phyloP scores from a whole-genome alignment of 108 stramenopile species.

The Parmales sp. region DNA sequence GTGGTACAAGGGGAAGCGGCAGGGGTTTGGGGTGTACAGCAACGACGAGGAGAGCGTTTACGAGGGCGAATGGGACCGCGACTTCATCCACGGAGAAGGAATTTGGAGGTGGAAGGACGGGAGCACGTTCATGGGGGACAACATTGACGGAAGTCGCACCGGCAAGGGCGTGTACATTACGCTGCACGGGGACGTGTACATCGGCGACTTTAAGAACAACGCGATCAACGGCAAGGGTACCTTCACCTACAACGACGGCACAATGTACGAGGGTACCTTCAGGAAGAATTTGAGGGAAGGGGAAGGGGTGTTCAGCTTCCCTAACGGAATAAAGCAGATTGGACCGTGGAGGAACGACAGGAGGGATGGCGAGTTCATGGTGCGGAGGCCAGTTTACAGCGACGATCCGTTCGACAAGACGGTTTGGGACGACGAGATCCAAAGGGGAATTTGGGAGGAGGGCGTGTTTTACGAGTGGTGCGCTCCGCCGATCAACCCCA shows the following conservation, averaged over 20 bases:
- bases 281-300: constrained; percentile 15
- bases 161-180: constrained; percentile 50
- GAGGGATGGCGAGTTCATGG: constrained; percentile 22
- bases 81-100: constrained; percentile 15
- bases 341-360: constrained; percentile 14
- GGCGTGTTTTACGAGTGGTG: constrained; percentile 14
- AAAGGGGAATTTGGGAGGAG: constrained; percentile 7
- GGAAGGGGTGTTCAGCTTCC: constrained; percentile 14
- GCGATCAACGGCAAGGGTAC: constrained; percentile 61
- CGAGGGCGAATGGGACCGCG: constrained; percentile 14
- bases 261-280: constrained; percentile 37
- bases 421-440: constrained; percentile 11
- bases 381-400: constrained; percentile 12
- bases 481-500: constrained; percentile 14
- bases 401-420: constrained; percentile 6
- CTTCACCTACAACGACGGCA: constrained; percentile 56
- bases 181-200: constrained; percentile 55
- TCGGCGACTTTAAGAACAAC: constrained; percentile 57
- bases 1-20: constrained; percentile 10
- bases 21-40: constrained; percentile 14
- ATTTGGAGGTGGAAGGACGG: constrained; percentile 14
- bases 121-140: constrained; percentile 16
- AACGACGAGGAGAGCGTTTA: not conserved
- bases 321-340: constrained; percentile 10
- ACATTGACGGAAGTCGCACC: constrained; percentile 6